Conservation (phyloP, 2,329 filamentous ascomycete species). For the Penicillium decumbens region DNA sequence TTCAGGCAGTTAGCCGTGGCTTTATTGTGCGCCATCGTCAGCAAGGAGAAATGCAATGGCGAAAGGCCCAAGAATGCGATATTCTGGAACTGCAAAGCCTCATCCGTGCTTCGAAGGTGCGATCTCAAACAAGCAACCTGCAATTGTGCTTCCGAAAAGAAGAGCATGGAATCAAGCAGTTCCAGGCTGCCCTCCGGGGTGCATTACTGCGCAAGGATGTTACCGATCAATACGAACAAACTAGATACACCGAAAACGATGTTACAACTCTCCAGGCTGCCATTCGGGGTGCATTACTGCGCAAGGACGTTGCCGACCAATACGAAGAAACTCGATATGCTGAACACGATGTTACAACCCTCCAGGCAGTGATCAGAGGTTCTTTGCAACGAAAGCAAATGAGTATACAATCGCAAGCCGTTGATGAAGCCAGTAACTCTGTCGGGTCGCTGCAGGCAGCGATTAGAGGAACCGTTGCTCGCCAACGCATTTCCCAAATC, state of each 20-base stretch:
- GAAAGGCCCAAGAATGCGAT: conserved; percentile 65
- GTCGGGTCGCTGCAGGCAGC: conserved; percentile 52
- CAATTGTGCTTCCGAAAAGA: conserved; percentile 38
- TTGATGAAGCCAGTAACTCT: conserved; percentile 52
- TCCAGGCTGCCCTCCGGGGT: conserved; percentile 55
- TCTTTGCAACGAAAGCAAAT: conserved; percentile 55
- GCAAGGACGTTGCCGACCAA: conserved; percentile 35
- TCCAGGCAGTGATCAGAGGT: conserved; percentile 66
- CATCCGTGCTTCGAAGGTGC: conserved; percentile 54
- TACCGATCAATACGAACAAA: conserved; percentile 35
- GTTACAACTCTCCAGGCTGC: conserved; percentile 61
- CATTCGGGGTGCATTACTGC: conserved; percentile 62
- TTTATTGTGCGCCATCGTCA: conserved; percentile 65
- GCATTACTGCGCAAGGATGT: conserved; percentile 41
- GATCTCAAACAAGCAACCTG: conserved; percentile 42
- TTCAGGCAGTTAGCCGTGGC: conserved; percentile 76
- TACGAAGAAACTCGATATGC: no score
- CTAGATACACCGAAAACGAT: conserved; percentile 47
- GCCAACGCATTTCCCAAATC: conserved; percentile 26
- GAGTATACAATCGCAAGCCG: conserved; percentile 26
- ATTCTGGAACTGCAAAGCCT: conserved; percentile 79
- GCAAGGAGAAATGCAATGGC: conserved; percentile 62
- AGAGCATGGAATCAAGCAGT: conserved; percentile 42
- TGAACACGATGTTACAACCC: conserved; percentile 45
- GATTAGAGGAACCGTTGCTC: conserved; percentile 55